A percentile compares a stretch with the other conserved stretches of the same genome.
Evolutionary conservation across 352 stramenopile species (phyloP).

Genomic region (Pythium rhizo-oryzae): DNA sequence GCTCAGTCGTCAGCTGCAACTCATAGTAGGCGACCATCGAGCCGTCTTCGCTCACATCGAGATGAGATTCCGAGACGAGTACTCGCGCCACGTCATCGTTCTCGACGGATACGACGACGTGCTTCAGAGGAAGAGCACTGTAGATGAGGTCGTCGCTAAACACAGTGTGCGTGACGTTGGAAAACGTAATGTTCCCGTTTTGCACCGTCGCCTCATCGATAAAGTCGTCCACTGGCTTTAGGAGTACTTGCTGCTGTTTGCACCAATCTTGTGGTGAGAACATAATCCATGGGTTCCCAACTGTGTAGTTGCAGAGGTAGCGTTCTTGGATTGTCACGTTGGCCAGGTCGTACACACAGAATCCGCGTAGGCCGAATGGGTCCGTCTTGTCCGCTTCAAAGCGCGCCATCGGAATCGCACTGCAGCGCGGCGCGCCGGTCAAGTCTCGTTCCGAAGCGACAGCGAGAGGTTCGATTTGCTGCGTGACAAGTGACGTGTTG

Average conservation of each 20-base stretch:
- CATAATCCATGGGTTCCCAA: constrained; percentile 71
- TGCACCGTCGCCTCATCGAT: constrained; percentile 55
- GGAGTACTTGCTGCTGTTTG: constrained; percentile 47
- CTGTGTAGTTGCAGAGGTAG: constrained; percentile 78
- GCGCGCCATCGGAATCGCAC: constrained; percentile 45
- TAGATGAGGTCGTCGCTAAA: constrained; percentile 78
- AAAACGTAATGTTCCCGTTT: constrained; percentile 55
- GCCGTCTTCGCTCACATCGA: constrained; percentile 67
- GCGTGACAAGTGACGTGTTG: constrained; percentile 55
- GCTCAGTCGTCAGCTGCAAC: constrained; percentile 62
- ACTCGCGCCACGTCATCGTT: constrained; percentile 65
- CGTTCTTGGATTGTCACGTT: constrained; percentile 67
- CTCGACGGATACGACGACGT: constrained; percentile 52
- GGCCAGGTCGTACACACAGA: constrained; percentile 67
- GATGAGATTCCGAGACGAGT: constrained; percentile 53
- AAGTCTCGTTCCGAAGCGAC: constrained; percentile 60
- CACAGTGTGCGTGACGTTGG: constrained; percentile 59
- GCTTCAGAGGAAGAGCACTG: constrained; percentile 35
- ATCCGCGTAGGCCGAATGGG: constrained; percentile 49
- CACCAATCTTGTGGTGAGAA: constrained; percentile 79
- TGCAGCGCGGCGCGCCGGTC: constrained; percentile 46
- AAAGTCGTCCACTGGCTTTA: constrained; percentile 58
- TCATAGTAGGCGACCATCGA: constrained; percentile 43
- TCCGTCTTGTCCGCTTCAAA: constrained; percentile 58
- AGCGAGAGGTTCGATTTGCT: constrained; percentile 59